Base-by-base conservation (phyloP, 1,284 basidiomycete genomes). In the Irpex sp. region DNA sequence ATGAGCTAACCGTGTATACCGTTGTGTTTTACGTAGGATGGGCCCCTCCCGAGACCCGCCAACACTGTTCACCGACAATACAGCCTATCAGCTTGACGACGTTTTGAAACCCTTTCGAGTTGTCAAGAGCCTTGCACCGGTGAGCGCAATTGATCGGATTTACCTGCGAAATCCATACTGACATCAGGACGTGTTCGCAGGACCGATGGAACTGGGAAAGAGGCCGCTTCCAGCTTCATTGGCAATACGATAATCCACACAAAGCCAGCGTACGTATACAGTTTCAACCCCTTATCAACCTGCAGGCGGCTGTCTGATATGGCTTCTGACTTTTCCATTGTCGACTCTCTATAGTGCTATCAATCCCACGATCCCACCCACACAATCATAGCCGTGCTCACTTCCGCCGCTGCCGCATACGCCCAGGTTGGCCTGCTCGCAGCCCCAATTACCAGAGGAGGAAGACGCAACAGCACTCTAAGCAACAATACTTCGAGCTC, bases 171-270 rank as follows among this genome's bases (percentile, higher is more conserved):
- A 26, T 26, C 26, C 26, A 26, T 26, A 26, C 26, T 26, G 26
- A 26, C 26, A 26, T 26, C 26, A 26, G 26, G 26, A 26, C 26
- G 26, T 26, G 26, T 31, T 34, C 3, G 4, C 47, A 66, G 65
- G 61, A 60, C 44, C 63, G 65, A 1, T 66, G 65, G 65, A 58
- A 49, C 26, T 66, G 65, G 65, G 38, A 34, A 34, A 60, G 60
- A 4, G 63, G 54, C 26, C 49, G 55, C 4, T 26, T 56, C 47
- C 59, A 64, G 47, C 54, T 66, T 34, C 61, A 66, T 38, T 66
- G 65, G 65, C 59, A 60, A 44, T 62, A 60, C 40, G 40, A 44
- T 11, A 44, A 9, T 15, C 40, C 40, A 11, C 15, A 44, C n/a
- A 60, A 65, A 48, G 19, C 49, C 13, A 44, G 37, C 11, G 64